These are phyloP conservation scores for Mycosphaerella sp. DNA, from an alignment of 2,329 filamentous ascomycete species.

Conservation along the genomic window DNA sequence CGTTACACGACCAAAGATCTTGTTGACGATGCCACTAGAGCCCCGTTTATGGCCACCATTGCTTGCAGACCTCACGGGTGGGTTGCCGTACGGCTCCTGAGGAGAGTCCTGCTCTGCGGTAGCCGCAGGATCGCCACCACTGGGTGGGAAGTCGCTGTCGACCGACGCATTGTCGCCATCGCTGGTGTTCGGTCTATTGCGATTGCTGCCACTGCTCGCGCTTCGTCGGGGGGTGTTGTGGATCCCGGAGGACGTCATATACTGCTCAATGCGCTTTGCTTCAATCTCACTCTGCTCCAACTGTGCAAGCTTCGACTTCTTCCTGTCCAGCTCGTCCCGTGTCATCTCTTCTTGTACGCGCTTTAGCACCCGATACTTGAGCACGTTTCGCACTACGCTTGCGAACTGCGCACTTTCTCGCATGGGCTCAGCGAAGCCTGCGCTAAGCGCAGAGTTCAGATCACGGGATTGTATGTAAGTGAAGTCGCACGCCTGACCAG, in stretches of 20 bases:
- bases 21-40: conserved; percentile 78
- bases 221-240: conserved; percentile 60
- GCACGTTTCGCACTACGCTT: conserved; percentile 79
- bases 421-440: conserved; percentile 95
- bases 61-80: conserved; percentile 23
- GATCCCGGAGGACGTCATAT: conserved; percentile 69
- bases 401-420: conserved; percentile 96
- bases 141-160: conserved; percentile 92
- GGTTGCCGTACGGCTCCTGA: conserved; percentile 34
- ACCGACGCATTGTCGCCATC: conserved; percentile 79
- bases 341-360: conserved; percentile 97
- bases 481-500: conserved; percentile 89
- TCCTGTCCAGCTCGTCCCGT: conserved; percentile 84
- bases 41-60: conserved; percentile 63
- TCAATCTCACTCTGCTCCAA: conserved; percentile 92
- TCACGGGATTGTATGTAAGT: conserved; percentile 96
- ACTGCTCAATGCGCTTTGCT: conserved; percentile 87
- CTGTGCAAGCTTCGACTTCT: conserved; percentile 72
- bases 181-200: conserved; percentile 22
- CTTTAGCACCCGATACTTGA: conserved; percentile 87
- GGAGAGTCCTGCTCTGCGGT: conserved; percentile 63
- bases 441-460: conserved; percentile 77
- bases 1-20: conserved; percentile 90
- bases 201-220: conserved; percentile 36
- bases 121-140: conserved; percentile 52